Percentiles rank a stretch among this genome's conserved stretches.
Conservation (phyloP, 1,139 yeast genomes). For the Blastobotrys aristatus region DNA sequence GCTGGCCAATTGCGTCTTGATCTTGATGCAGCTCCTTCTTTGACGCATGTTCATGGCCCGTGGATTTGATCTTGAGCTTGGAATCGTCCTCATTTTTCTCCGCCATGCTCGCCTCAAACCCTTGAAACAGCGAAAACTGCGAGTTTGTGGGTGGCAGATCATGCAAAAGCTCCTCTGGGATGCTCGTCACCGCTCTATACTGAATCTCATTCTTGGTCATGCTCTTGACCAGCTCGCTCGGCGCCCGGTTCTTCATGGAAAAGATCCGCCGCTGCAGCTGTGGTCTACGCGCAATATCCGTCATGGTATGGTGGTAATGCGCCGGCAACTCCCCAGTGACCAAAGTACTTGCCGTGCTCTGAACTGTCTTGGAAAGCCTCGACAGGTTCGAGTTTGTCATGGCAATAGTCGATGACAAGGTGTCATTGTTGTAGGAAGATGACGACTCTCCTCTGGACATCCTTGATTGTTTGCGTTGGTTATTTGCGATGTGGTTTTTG, state of each 20-base stretch:
- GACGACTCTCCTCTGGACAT: not conserved
- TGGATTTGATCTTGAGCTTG: conserved; percentile 20
- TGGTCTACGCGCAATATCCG: conserved; percentile 40
- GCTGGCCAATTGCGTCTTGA: conserved; percentile 41
- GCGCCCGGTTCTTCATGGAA: conserved; percentile 36
- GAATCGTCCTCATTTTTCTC: not conserved
- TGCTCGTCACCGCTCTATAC: conserved; percentile 38
- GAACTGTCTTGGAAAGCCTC: conserved; percentile 37
- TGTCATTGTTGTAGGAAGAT: conserved; percentile 13
- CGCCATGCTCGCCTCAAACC: conserved; percentile 49
- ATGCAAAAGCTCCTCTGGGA: conserved; percentile 53
- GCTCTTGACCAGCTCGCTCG: conserved; percentile 38
- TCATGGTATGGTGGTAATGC: conserved; percentile 45
- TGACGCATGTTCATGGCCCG: conserved; percentile 22
- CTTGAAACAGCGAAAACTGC: conserved; percentile 55
- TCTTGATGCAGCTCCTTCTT: conserved; percentile 35
- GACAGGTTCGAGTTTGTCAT: conserved; percentile 36
- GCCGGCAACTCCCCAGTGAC: conserved; percentile 38
- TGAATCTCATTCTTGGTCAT: conserved; percentile 28
- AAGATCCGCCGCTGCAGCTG: conserved; percentile 36
- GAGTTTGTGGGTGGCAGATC: conserved; percentile 43
- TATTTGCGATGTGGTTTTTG: not conserved
- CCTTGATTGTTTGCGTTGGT: too few relatives aligned
- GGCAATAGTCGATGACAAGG: conserved; percentile 35
- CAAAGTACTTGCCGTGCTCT: conserved; percentile 37